Percentiles rank a stretch among this genome's conserved stretches.
Evolutionary conservation across 2,329 filamentous ascomycete species (phyloP).

Genomic region (Nigrospora osmanthi): DNA sequence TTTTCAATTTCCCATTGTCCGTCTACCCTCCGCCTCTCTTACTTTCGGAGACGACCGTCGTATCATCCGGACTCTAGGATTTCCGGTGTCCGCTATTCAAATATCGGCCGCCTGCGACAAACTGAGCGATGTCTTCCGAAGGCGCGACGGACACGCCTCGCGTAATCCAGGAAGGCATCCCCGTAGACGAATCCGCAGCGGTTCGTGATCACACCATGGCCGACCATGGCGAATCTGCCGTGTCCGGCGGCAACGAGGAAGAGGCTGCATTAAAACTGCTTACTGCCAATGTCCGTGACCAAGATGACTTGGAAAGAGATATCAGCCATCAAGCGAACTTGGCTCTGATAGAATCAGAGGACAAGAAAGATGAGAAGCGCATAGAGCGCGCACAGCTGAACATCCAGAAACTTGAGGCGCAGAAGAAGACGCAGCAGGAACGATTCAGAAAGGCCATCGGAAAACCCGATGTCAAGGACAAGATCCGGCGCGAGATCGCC

Average conservation of each 20-base stretch:
- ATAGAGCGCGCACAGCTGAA: slow-evolving; percentile 50
- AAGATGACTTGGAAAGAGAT: slow-evolving; percentile 85
- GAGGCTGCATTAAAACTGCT: slow-evolving; percentile 53
- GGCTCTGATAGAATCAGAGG: slow-evolving; percentile 52
- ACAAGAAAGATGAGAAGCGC: slow-evolving; percentile 54
- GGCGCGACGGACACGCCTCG: too few relatives aligned
- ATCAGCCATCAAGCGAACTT: slow-evolving; percentile 59
- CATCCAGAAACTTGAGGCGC: slow-evolving; percentile 52
- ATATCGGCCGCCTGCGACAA: too few relatives aligned
- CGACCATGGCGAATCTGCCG: too few relatives aligned
- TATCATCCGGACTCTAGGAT: too few relatives aligned
- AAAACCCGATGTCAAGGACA: slow-evolving; percentile 44
- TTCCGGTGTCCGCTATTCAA: too few relatives aligned
- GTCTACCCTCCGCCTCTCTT: too few relatives aligned
- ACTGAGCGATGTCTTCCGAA: too few relatives aligned
- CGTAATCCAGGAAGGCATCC: too few relatives aligned
- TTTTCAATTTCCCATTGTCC: too few relatives aligned
- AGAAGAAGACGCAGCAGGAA: slow-evolving; percentile 50
- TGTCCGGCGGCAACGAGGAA: slow-evolving; percentile 30
- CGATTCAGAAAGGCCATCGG: slow-evolving; percentile 33
- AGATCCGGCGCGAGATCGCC: slow-evolving; percentile 57
- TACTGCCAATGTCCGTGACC: slow-evolving; percentile 67
- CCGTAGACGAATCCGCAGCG: too few relatives aligned
- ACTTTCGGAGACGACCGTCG: too few relatives aligned
- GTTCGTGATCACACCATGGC: too few relatives aligned